Evolutionary conservation across 192 early-diverging fungal genomes (phyloP).

Genomic region (Thoreauomyces humboldtii): DNA sequence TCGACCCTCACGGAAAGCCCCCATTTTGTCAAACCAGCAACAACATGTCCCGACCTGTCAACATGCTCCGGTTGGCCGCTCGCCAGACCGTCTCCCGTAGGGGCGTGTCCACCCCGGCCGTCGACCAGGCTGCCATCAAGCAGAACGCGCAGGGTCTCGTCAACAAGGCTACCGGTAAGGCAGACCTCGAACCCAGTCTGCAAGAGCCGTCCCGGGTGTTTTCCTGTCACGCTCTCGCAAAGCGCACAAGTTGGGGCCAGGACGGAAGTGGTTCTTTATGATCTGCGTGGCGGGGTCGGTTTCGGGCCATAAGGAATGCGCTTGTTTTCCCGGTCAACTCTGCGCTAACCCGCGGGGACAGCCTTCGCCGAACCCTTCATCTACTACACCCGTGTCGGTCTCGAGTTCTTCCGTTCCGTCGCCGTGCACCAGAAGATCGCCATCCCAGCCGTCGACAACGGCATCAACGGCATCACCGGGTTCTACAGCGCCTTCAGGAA

Average conservation of each 20-base stretch:
- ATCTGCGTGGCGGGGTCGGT: too few species aligned
- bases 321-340: too few species aligned
- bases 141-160: constrained; percentile 16
- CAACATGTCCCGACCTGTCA: constrained; percentile 27
- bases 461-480: constrained; percentile 39
- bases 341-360: too few species aligned
- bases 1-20: too few species aligned
- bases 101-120: constrained; percentile 16
- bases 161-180: constrained; percentile 19
- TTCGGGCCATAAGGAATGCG: too few species aligned
- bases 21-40: too few species aligned
- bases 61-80: constrained; percentile 19
- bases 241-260: too few species aligned
- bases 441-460: constrained; percentile 32
- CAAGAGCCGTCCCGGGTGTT: too few species aligned
- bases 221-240: too few species aligned
- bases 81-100: constrained; percentile 23
- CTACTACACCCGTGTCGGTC: constrained; percentile 45
- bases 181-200: too few species aligned
- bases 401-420: constrained; percentile 45
- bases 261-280: too few species aligned
- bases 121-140: constrained; percentile 21
- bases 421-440: constrained; percentile 38
- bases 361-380: constrained; percentile 34
- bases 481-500: constrained; percentile 40